A percentile compares a stretch with the other conserved stretches of the same genome.
phyloP scores from a whole-genome alignment of 305 asterid genomes.

The Fraxinus dipetala region DNA sequence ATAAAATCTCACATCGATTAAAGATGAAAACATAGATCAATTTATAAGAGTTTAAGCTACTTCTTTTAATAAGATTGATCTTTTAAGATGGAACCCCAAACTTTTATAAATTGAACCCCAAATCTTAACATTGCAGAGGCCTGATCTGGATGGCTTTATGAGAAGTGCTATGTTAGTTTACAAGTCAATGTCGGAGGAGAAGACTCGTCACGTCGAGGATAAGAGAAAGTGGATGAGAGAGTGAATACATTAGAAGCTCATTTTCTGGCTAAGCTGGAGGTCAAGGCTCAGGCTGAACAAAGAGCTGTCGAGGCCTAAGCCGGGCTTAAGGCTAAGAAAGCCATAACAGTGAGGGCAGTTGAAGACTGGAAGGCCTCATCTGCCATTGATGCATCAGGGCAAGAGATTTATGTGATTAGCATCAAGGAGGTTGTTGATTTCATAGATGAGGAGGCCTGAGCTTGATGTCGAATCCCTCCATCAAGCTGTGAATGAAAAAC shows the following conservation, averaged over 20 bases:
- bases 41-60: no score
- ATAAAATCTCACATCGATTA: no score
- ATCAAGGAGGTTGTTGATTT: no score
- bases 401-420: no score
- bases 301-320: background rate
- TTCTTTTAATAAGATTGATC: no score
- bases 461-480: background rate
- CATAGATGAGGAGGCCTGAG: background rate
- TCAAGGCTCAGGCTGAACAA: background rate
- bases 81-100: no score
- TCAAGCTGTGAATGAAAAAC: background rate
- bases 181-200: background rate
- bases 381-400: background rate
- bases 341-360: background rate
- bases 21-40: no score
- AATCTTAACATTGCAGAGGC: no score
- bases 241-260: background rate
- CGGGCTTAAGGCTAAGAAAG: background rate
- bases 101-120: no score
- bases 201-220: background rate
- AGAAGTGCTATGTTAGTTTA: no score
- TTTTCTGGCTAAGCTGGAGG: background rate
- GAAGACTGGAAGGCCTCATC: background rate
- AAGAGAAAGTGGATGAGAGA: background rate
- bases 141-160: no score